phyloP scores from a whole-genome alignment of 2,329 filamentous ascomycete species.

The Macroventuria anomochaeta region DNA sequence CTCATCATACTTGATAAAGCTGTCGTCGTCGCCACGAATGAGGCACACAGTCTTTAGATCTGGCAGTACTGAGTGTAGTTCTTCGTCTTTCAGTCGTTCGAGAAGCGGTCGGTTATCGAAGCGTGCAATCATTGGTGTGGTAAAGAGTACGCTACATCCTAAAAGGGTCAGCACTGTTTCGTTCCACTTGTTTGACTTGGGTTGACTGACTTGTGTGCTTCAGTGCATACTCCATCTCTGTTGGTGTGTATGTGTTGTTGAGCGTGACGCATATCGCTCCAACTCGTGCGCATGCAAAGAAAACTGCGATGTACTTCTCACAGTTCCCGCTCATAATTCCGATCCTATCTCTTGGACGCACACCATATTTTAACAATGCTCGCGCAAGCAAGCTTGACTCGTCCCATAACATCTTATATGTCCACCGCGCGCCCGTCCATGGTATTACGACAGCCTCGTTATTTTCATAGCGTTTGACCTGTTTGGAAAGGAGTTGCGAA shows the following conservation, averaged over 20 bases:
- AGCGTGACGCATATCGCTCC: slow-evolving; percentile 70
- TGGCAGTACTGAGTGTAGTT: slow-evolving; percentile 28
- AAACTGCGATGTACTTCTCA: slow-evolving; percentile 67
- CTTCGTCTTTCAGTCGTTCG: slow-evolving; percentile 31
- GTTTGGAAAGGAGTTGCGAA: slow-evolving; percentile 73
- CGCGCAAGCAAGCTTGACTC: slow-evolving; percentile 50
- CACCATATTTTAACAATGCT: slow-evolving; percentile 67
- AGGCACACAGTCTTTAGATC: slow-evolving; percentile 42
- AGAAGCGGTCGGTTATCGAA: slow-evolving; percentile 69
- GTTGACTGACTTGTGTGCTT: slow-evolving; percentile 67
- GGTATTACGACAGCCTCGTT: slow-evolving; percentile 75
- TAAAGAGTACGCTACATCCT: slow-evolving; percentile 77
- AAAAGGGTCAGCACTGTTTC: not conserved
- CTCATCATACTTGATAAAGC: slow-evolving; percentile 66
- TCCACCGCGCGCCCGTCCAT: slow-evolving; percentile 78
- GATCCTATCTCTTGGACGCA: slow-evolving; percentile 72
- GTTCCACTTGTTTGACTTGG: not conserved
- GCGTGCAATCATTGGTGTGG: slow-evolving; percentile 71
- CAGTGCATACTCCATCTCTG: slow-evolving; percentile 74
- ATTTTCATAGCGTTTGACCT: slow-evolving; percentile 69
- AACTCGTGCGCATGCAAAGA: slow-evolving; percentile 70
- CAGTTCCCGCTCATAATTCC: slow-evolving; percentile 74
- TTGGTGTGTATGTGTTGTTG: slow-evolving; percentile 81
- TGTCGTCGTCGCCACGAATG: slow-evolving; percentile 45
- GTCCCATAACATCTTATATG: slow-evolving; percentile 56